A percentile compares a stretch with the other conserved stretches of the same genome.
These are phyloP conservation scores for Paracoccidioides brasiliensis DNA, from an alignment of 2,329 filamentous ascomycete species.

Conservation along the genomic window DNA sequence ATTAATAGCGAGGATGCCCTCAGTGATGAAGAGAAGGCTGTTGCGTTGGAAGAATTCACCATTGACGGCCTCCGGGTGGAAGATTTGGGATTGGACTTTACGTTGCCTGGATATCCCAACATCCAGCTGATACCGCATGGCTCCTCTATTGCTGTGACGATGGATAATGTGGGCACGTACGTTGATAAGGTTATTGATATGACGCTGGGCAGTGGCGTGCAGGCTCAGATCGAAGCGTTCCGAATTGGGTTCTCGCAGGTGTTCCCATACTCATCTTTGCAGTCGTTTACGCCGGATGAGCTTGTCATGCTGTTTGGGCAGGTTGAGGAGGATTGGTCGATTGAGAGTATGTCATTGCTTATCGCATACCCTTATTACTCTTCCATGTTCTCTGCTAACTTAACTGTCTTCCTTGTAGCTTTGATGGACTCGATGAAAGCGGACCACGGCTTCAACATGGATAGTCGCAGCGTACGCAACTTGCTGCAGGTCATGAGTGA, in stretches of 20 bases:
- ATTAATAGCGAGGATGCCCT: slow-evolving; percentile 60
- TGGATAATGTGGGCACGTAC: slow-evolving; percentile 83
- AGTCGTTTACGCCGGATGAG: slow-evolving; percentile 89
- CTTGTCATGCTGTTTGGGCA: slow-evolving; percentile 88
- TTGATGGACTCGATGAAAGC: slow-evolving; percentile 98
- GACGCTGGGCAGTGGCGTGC: slow-evolving; percentile 80
- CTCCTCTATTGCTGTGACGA: slow-evolving; percentile 60
- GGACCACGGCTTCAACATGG: slow-evolving; percentile 96
- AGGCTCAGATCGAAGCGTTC: slow-evolving; percentile 82
- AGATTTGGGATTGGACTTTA: slow-evolving; percentile 86
- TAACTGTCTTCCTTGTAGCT: slow-evolving; percentile 38
- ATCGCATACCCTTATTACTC: background rate
- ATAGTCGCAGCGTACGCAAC: slow-evolving; percentile 90
- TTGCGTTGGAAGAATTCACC: slow-evolving; percentile 53
- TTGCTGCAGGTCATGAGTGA: slow-evolving; percentile 91
- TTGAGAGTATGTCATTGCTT: slow-evolving; percentile 62
- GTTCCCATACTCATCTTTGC: slow-evolving; percentile 85
- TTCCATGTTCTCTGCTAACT: slow-evolving; percentile 16
- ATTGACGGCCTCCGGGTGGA: slow-evolving; percentile 70
- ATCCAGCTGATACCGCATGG: slow-evolving; percentile 74
- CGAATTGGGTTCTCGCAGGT: slow-evolving; percentile 84
- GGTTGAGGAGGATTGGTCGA: slow-evolving; percentile 89
- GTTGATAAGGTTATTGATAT: slow-evolving; percentile 82
- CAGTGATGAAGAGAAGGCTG: slow-evolving; percentile 55
- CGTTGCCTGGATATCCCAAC: slow-evolving; percentile 74